phyloP scores from a whole-genome alignment of 1,284 basidiomycete genomes.

The Naganishia albida region DNA sequence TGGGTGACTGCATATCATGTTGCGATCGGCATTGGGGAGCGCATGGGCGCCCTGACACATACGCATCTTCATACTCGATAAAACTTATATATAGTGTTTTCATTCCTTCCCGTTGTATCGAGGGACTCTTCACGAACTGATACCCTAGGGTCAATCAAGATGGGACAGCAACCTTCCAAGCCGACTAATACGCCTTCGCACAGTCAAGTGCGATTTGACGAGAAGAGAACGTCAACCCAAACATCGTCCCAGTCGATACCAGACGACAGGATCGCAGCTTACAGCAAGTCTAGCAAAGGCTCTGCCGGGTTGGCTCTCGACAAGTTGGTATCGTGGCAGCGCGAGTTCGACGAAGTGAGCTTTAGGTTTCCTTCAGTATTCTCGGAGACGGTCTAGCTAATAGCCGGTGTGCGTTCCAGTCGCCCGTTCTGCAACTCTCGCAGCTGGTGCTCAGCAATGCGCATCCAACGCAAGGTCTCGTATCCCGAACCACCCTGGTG shows the following conservation, averaged over 20 bases:
- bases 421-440: slow-evolving; percentile 70
- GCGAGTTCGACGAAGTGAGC: slow-evolving; percentile 57
- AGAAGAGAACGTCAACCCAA: neutral
- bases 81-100: neutral
- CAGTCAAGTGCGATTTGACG: neutral
- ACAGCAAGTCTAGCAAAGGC: neutral
- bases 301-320: slow-evolving; percentile 60
- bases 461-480: slow-evolving; percentile 68
- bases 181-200: neutral
- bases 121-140: too few species aligned
- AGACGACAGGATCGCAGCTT: neutral
- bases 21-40: too few species aligned
- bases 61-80: too few species aligned
- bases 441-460: slow-evolving; percentile 76
- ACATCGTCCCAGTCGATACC: neutral
- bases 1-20: too few species aligned
- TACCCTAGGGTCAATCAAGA: neutral
- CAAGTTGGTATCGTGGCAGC: slow-evolving; percentile 68
- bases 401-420: slow-evolving; percentile 34
- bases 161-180: slow-evolving; percentile 28
- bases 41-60: too few species aligned
- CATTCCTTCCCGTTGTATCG: too few species aligned
- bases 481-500: slow-evolving; percentile 65
- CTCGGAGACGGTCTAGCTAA: slow-evolving; percentile 15
- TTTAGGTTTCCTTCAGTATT: neutral